Percentiles rank a stretch among this genome's conserved stretches.
These are phyloP conservation scores for Boletus sp. DNA, from an alignment of 768 basidiomycete genomes.

Conservation along the genomic window DNA sequence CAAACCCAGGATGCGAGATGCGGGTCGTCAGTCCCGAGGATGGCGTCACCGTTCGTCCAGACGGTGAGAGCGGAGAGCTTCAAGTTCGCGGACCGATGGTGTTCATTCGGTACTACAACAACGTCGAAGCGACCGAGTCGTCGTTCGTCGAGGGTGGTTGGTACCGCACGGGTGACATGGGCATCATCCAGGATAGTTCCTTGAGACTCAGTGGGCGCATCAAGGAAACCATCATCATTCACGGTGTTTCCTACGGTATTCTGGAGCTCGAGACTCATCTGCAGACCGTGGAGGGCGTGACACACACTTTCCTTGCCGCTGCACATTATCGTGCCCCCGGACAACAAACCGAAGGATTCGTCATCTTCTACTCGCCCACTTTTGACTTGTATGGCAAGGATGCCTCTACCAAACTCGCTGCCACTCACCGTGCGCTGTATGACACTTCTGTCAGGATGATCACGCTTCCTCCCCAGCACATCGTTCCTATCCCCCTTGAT, in stretches of 20 bases:
- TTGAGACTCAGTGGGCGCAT: slow-evolving; percentile 39
- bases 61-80: not conserved
- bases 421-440: not conserved
- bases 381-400: not conserved
- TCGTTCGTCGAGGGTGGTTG: not conserved
- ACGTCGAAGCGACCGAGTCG: not conserved
- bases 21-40: not conserved
- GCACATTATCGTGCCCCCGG: not conserved
- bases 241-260: slow-evolving; percentile 8
- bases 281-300: not conserved
- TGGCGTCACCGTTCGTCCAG: not conserved
- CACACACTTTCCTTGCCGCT: not conserved
- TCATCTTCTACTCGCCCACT: not conserved
- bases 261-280: not conserved
- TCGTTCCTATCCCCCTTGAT: not conserved
- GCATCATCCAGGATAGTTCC: slow-evolving; percentile 30
- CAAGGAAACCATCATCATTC: slow-evolving; percentile 42
- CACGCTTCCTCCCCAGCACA: not conserved
- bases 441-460: not conserved
- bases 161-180: slow-evolving; percentile 21
- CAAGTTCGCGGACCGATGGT: not conserved
- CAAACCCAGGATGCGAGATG: not conserved
- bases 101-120: not conserved
- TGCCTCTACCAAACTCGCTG: not conserved
- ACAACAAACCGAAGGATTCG: not conserved